phyloP scores from a whole-genome alignment of 2,329 filamentous ascomycete species.

The Ophiostoma montium region DNA sequence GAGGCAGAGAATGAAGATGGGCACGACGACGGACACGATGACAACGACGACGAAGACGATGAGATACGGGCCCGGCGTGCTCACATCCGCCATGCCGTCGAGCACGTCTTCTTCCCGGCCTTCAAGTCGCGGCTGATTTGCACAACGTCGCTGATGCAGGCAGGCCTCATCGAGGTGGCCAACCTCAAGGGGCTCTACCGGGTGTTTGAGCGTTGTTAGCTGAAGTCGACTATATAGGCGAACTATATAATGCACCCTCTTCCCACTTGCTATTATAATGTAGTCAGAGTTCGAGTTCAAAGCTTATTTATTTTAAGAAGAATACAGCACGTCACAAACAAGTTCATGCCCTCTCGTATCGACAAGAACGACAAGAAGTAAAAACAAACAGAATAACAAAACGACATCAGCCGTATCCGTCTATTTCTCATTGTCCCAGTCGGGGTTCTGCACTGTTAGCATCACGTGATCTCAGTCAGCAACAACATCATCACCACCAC shows the following conservation, averaged over 20 bases:
- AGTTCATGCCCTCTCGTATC: not conserved
- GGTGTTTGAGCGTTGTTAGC: constrained; percentile 93
- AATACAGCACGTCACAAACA: not conserved
- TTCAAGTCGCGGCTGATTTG: constrained; percentile 73
- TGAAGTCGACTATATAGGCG: no score
- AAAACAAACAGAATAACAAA: constrained; percentile 7
- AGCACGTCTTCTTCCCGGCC: constrained; percentile 80
- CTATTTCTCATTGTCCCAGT: constrained; percentile 39
- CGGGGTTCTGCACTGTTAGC: constrained; percentile 31
- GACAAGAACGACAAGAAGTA: not conserved
- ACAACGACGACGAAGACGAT: constrained; percentile 26
- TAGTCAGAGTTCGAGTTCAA: no score
- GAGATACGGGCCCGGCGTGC: constrained; percentile 44
- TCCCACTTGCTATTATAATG: no score
- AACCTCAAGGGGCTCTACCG: constrained; percentile 85
- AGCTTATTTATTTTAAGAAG: not conserved
- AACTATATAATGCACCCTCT: no score
- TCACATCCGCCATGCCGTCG: constrained; percentile 61
- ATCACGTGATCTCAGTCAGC: no score
- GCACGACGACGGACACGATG: constrained; percentile 8
- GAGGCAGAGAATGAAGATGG: constrained; percentile 7
- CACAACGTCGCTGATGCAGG: constrained; percentile 61
- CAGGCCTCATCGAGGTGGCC: constrained; percentile 68
- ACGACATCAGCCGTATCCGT: constrained; percentile 6
- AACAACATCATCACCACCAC: not conserved